Conservation (phyloP, 2,329 filamentous ascomycete species). For the Xylariaceae sp. region DNA sequence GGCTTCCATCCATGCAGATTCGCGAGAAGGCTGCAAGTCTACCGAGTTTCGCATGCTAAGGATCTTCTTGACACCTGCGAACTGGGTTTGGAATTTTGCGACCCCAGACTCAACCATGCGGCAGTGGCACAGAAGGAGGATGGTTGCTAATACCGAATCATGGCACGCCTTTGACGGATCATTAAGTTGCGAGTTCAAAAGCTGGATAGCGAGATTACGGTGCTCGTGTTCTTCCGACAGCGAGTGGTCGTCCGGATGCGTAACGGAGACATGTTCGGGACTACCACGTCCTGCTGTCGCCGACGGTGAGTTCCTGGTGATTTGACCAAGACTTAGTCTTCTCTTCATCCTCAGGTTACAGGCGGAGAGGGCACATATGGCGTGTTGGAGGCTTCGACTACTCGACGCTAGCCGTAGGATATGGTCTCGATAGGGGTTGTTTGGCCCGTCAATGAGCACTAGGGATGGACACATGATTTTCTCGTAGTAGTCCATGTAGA, state of each 20-base stretch:
- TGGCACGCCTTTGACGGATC: constrained; percentile 69
- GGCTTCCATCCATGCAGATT: constrained; percentile 84
- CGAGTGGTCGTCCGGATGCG: constrained; percentile 56
- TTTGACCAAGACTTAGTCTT: constrained; percentile 57
- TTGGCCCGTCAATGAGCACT: constrained; percentile 80
- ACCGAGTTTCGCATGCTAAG: constrained; percentile 64
- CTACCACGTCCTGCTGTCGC: constrained; percentile 37
- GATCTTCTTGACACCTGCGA: constrained; percentile 88
- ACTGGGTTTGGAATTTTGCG: constrained; percentile 87
- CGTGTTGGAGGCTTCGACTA: constrained; percentile 83
- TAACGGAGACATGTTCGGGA: constrained; percentile 41
- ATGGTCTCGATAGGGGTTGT: constrained; percentile 80
- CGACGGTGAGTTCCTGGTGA: constrained; percentile 48
- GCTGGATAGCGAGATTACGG: constrained; percentile 68
- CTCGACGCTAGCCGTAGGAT: constrained; percentile 71
- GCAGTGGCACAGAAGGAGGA: constrained; percentile 84
- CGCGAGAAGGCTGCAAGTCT: constrained; percentile 51
- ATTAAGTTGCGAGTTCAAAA: constrained; percentile 78
- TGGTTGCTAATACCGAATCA: constrained; percentile 81
- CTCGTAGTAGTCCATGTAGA: constrained; percentile 89
- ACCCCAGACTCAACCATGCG: constrained; percentile 91
- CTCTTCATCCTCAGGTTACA: constrained; percentile 87
- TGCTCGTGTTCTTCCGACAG: constrained; percentile 80
- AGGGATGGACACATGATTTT: constrained; percentile 88
- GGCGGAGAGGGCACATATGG: constrained; percentile 80